These are phyloP conservation scores for Dalechampia spathulata DNA, from an alignment of 441 rosid species.

Conservation along the genomic window DNA sequence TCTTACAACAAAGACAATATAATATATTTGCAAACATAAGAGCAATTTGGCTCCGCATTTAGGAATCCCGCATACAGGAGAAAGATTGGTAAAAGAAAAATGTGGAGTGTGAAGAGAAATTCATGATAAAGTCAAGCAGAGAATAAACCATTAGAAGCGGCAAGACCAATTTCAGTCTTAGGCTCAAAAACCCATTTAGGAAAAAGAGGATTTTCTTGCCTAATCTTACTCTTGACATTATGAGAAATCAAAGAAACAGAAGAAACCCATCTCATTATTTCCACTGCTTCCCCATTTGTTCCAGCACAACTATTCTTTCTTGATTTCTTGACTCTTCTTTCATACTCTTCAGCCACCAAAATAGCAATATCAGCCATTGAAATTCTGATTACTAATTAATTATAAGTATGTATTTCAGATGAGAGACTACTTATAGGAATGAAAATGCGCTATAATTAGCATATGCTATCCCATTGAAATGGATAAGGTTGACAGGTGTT, in stretches of 20 bases:
- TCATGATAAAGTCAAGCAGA: conserved; percentile 50
- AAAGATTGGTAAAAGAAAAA: no score
- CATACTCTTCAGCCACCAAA: conserved; percentile 55
- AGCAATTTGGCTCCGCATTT: no score
- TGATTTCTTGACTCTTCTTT: conserved; percentile 34
- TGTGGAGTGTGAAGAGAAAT: no score
- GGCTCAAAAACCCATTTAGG: conserved; percentile 30
- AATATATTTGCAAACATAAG: no score
- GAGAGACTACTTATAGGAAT: conserved; percentile 13
- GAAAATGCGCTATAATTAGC: no score
- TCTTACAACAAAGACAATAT: no score
- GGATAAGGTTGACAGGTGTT: no score
- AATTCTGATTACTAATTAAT: no score
- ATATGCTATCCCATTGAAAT: no score
- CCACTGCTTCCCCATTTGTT: neutral
- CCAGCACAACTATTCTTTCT: conserved; percentile 10
- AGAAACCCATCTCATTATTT: conserved; percentile 7
- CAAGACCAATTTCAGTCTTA: conserved; percentile 27
- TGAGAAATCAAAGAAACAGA: conserved; percentile 7
- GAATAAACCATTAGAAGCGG: conserved; percentile 49
- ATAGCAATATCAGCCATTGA: conserved; percentile 68
- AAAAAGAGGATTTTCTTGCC: conserved; percentile 1
- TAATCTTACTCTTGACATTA: conserved; percentile 9
- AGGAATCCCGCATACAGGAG: no score
- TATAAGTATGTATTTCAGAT: no score